These are phyloP conservation scores for Pezicula radicicola DNA, from an alignment of 2,329 filamentous ascomycete genomes.

Conservation along the genomic window DNA sequence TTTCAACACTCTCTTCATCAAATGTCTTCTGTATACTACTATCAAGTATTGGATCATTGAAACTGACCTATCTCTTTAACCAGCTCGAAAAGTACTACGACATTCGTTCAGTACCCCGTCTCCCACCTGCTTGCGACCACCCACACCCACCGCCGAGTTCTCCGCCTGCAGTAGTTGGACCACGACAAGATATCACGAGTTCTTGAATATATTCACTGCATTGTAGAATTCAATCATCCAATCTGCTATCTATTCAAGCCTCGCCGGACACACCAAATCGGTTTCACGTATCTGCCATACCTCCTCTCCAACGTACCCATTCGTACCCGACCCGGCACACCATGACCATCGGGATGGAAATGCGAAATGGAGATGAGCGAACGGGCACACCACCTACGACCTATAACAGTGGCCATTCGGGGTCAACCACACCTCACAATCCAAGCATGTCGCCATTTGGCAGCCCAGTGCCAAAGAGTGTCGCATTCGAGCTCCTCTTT, in stretches of 20 bases:
- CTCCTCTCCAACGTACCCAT: conserved; percentile 13
- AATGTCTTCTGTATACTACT: conserved; percentile 15
- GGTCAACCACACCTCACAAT: conserved; percentile 20
- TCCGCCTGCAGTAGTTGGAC: conserved; percentile 12
- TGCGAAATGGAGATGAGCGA: conserved; percentile 17
- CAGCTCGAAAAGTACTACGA: conserved; percentile 15
- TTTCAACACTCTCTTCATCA: conserved; percentile 19
- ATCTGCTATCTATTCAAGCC: conserved; percentile 17
- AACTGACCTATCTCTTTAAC: conserved; percentile 15
- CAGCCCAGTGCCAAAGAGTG: conserved; percentile 59
- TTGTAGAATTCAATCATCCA: conserved; percentile 18
- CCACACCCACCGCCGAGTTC: conserved; percentile 8
- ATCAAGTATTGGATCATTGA: conserved; percentile 11
- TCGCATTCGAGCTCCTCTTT: conserved; percentile 76
- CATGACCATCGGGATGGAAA: conserved; percentile 21
- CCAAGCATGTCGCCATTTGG: conserved; percentile 26
- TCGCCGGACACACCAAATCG: conserved; percentile 22
- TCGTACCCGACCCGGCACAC: conserved; percentile 24
- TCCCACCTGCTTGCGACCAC: conserved; percentile 25
- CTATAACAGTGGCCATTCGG: conserved; percentile 19
- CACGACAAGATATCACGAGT: conserved; percentile 10
- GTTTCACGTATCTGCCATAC: conserved; percentile 15
- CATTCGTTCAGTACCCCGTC: conserved; percentile 18
- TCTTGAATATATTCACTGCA: conserved; percentile 3
- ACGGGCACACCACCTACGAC: conserved; percentile 25